Conservation (phyloP, 2,329 filamentous ascomycete species). For the Rhinocladiella similis region DNA sequence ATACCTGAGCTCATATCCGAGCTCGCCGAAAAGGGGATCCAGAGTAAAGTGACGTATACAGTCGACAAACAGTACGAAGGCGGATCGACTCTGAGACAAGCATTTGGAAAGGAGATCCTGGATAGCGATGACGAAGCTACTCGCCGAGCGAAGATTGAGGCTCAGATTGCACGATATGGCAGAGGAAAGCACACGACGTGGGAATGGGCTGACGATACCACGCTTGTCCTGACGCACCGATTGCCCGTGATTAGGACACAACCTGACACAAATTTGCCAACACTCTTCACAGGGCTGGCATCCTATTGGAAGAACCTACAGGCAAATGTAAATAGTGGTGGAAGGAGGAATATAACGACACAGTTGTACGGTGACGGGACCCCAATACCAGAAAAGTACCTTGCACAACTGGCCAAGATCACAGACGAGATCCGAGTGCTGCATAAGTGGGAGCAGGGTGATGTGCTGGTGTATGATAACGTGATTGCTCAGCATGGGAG, state of each 20-base stretch:
- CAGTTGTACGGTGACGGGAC: constrained; percentile 50
- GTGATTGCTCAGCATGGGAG: constrained; percentile 51
- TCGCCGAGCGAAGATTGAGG: constrained; percentile 45
- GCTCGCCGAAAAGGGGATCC: constrained; percentile 47
- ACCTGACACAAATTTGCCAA: constrained; percentile 46
- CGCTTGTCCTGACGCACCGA: constrained; percentile 44
- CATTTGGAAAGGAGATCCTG: constrained; percentile 49
- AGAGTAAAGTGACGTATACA: constrained; percentile 46
- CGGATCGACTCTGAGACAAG: constrained; percentile 48
- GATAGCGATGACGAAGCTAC: constrained; percentile 47
- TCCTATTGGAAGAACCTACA: constrained; percentile 45
- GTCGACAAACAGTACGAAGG: constrained; percentile 46
- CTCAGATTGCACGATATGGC: constrained; percentile 50
- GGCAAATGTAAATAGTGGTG: constrained; percentile 21
- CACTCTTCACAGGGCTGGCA: constrained; percentile 49
- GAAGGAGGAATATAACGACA: constrained; percentile 36
- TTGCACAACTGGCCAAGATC: constrained; percentile 43
- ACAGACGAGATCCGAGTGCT: constrained; percentile 54
- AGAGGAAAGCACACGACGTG: constrained; percentile 49
- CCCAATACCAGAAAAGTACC: constrained; percentile 47
- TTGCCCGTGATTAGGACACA: constrained; percentile 51
- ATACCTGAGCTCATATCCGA: constrained; percentile 49
- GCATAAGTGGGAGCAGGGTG: constrained; percentile 49
- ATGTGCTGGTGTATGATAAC: constrained; percentile 53
- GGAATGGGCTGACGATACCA: constrained; percentile 46